These are phyloP conservation scores for Xylaria bambusicola DNA, from an alignment of 495 filamentous ascomycete genomes.

Conservation along the genomic window DNA sequence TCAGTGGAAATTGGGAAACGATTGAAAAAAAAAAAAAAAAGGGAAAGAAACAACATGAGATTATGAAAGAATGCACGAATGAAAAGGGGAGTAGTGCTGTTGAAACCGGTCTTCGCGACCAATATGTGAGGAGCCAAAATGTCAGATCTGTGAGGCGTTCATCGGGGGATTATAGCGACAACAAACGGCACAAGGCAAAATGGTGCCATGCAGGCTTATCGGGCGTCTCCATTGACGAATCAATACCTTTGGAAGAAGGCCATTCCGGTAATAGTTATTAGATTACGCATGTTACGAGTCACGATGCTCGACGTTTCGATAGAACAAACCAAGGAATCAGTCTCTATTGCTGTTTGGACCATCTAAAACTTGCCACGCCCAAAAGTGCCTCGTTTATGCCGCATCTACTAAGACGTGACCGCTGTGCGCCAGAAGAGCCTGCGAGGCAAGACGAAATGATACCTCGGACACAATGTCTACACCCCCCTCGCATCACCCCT, in stretches of 20 bases:
- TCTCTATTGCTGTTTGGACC: constrained; percentile 7
- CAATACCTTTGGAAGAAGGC: constrained; percentile 2
- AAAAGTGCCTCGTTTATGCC: constrained; percentile 7
- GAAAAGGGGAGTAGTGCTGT: too few relatives aligned
- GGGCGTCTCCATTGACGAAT: not conserved
- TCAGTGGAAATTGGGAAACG: too few relatives aligned
- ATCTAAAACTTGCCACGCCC: constrained; percentile 13
- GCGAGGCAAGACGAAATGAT: constrained; percentile 3
- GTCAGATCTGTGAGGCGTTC: not conserved
- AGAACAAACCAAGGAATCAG: constrained; percentile 8
- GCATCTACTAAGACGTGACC: constrained; percentile 11
- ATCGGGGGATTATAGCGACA: constrained; percentile 7
- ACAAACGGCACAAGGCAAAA: not conserved
- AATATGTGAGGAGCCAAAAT: not conserved
- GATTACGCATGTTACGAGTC: constrained; percentile 13
- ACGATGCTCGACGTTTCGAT: constrained; percentile 12
- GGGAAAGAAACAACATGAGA: too few relatives aligned
- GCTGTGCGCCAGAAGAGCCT: constrained; percentile 6
- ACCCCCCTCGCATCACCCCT: not conserved
- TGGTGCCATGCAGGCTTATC: not conserved
- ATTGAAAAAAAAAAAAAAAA: too few relatives aligned
- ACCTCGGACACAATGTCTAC: not conserved
- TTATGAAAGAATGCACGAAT: too few relatives aligned
- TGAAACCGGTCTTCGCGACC: too few relatives aligned
- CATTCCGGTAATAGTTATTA: constrained; percentile 4